These are phyloP conservation scores for Talaromyces sp. DNA, from an alignment of 2,329 filamentous ascomycete genomes.

Conservation along the genomic window DNA sequence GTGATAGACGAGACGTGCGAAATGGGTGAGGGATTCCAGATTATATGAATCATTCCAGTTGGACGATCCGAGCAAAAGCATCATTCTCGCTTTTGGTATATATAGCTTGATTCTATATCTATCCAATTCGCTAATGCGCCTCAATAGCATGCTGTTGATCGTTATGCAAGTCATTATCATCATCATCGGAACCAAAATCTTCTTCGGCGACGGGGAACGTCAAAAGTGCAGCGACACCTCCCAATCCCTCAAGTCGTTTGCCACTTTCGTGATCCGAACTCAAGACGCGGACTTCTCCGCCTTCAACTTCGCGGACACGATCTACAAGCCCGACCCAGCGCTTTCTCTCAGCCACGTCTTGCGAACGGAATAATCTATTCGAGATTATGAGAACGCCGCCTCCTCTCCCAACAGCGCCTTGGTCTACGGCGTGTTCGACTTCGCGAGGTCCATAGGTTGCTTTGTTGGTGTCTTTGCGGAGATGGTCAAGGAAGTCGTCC, in stretches of 20 bases:
- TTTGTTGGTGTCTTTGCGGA: conserved; percentile 80
- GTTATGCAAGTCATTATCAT: conserved; percentile 17
- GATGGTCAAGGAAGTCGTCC: conserved; percentile 74
- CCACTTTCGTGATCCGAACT: conserved; percentile 95
- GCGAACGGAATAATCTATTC: conserved; percentile 80
- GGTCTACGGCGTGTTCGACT: conserved; percentile 76
- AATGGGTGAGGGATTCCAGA: not conserved
- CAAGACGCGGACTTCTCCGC: conserved; percentile 83
- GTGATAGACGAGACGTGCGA: not conserved
- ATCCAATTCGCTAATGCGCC: conserved; percentile 13
- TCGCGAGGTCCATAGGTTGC: conserved; percentile 88
- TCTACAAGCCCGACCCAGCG: conserved; percentile 85
- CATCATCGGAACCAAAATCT: conserved; percentile 63
- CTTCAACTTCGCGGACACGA: conserved; percentile 73
- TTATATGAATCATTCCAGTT: not conserved
- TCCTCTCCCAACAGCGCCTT: conserved; percentile 83
- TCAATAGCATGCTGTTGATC: conserved; percentile 17
- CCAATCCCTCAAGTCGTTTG: conserved; percentile 75
- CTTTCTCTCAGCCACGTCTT: conserved; percentile 72
- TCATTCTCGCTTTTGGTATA: not conserved
- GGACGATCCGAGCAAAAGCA: not conserved
- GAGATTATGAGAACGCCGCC: conserved; percentile 83
- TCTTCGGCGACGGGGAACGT: conserved; percentile 84
- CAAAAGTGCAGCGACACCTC: conserved; percentile 83
- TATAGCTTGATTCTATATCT: conserved; percentile 1